Percentiles rank a stretch among this genome's conserved stretches.
These are phyloP conservation scores for Trichophyton schoenleinii DNA, from an alignment of 2,329 filamentous ascomycete genomes.

Conservation along the genomic window DNA sequence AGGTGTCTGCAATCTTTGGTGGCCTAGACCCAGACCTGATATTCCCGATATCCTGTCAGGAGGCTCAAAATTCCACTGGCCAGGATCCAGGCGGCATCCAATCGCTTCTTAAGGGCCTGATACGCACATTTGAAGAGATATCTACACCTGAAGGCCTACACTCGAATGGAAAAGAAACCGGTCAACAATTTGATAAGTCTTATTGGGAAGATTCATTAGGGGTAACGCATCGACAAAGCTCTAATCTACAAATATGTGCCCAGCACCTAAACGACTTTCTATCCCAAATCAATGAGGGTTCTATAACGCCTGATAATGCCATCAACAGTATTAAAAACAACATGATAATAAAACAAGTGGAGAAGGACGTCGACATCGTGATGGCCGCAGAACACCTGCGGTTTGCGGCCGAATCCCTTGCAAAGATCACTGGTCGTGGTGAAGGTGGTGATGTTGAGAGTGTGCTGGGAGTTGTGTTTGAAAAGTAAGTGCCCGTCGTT, in stretches of 20 bases:
- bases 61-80: conserved; percentile 31
- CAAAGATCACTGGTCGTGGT: conserved; percentile 74
- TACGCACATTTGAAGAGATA: conserved; percentile 49
- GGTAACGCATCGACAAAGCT: conserved; percentile 77
- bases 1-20: conserved; percentile 11
- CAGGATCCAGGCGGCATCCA: conserved; percentile 55
- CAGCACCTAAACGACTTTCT: conserved; percentile 62
- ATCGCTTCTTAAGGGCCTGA: conserved; percentile 53
- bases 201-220: conserved; percentile 75
- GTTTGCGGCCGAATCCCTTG: conserved; percentile 65
- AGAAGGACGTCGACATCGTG: conserved; percentile 57
- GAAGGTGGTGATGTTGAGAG: conserved; percentile 87
- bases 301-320: conserved; percentile 13
- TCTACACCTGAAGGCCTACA: conserved; percentile 26
- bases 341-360: conserved; percentile 11
- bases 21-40: conserved; percentile 31
- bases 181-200: conserved; percentile 42
- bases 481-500: conserved; percentile 55
- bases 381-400: conserved; percentile 81
- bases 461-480: conserved; percentile 90
- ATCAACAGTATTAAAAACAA: conserved; percentile 4
- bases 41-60: conserved; percentile 60
- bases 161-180: conserved; percentile 16
- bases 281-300: conserved; percentile 35
- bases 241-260: conserved; percentile 64